Evolutionary conservation across 345 rosid species (phyloP), one percentile per base, ranked within the genome.

Genomic region (Hibiscus syriacus): DNA sequence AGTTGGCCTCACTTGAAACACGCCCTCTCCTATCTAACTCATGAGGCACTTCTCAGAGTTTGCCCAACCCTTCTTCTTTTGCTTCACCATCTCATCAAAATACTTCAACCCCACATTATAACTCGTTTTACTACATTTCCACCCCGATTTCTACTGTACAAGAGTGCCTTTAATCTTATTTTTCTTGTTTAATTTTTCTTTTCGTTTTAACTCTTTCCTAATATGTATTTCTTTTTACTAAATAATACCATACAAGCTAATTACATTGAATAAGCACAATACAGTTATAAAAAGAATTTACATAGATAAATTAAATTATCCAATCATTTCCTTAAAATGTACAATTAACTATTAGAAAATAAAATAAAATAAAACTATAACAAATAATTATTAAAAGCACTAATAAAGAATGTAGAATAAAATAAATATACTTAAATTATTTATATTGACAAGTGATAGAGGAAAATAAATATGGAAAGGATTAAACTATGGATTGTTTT

Each of bases 401-500:
- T n/a, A 72, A 66, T 54, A 63, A 53, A 2, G 3, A 52, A 61
- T 43, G 73, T 43, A 74, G 69, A 74, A 62, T 50, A 55, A 57
- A 73, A 43, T 45, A 67, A 55, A 66, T 39, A 66, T 65, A 49
- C 66, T 68, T 67, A n/a, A 54, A 49, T 49, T 36, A 72, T 17
- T 67, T 72, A 32, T n/a, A 38, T 26, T 3, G 59, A 60, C 62
- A 41, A 32, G n/a, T n/a, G n/a, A 63, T 48, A 25, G 67, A 65
- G 62, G 17, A 38, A 14, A 27, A 50, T 32, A 38, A 16, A 26
- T 49, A 1, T 29, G 4, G 1, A 75, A 67, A 54, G 48, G 75
- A 62, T 73, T 71, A 70, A 77, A 77, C 77, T 83, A 84, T 85
- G 84, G 77, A 80, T 64, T 80, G 75, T 67, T 83, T 69, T 72